Base-by-base conservation (phyloP, 345 rosid species). In the Cardamine chenopodiifolia region DNA sequence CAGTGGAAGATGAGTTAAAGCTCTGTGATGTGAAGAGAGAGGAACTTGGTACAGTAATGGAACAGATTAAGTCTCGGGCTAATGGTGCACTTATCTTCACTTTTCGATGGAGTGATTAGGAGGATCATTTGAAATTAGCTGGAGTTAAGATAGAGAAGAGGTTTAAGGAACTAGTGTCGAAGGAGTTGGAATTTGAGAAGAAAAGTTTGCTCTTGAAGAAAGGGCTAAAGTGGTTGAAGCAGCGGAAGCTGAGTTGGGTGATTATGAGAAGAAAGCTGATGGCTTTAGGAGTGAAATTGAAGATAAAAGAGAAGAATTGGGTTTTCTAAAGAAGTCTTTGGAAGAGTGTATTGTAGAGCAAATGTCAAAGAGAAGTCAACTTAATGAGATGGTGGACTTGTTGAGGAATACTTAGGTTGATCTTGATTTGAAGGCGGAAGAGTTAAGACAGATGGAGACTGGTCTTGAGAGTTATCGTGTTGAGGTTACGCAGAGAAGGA, bases 161-260 rank as follows among this genome's bases (percentile, higher is more conserved):
- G 71, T 34, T 18, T 19, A 68, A 6, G 50, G 56, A 61, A 7
- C 1, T 76, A 1, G 22, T 23, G 49, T 52, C 2, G 4, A 76
- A 70, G 70, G 80, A 70, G 71, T 6, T 4, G 5, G 80, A 62
- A 53, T 44, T 68, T 22, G 8, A 22, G 32, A 7, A 6, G 4
- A 35, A 14, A 61, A 61, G 48, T 52, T 52, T 28, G 64, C 22
- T 5, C 49, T 75, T 61, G 64, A 68, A 4, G 23, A 40, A 31
- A 60, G 79, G 62, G 71, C 29, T 69, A 32, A 61, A 54, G 35
- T 22, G 44, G 58, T 76, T 42, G 79, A 69, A 29, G 70, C 64
- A 12, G 52, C 57, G n/a, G 69, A 62, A 40, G 59, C 64, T 42
- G 8, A 18, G 22, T 4, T 47, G 31, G 15, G 10, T 75, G 69